Percentiles rank a stretch among this genome's conserved stretches.
phyloP scores from a whole-genome alignment of 2,329 filamentous ascomycete genomes.

The Botrytis aclada region DNA sequence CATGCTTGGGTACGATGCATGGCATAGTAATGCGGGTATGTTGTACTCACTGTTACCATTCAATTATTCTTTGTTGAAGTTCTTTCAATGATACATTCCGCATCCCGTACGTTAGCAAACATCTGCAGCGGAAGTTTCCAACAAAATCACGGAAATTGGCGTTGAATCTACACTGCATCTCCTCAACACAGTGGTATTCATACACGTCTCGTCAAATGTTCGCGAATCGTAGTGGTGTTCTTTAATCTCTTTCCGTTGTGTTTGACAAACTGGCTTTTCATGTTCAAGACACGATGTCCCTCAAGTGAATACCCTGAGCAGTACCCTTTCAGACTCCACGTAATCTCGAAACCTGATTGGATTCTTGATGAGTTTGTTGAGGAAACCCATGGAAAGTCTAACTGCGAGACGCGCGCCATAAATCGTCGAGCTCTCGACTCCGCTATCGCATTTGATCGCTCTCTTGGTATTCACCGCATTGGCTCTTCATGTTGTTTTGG shows the following conservation, averaged over 20 bases:
- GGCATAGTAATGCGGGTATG: neutral
- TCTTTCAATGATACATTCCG: neutral
- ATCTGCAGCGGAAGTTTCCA: neutral
- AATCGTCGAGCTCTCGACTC: neutral
- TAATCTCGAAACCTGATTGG: neutral
- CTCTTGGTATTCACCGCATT: slow-evolving; percentile 38
- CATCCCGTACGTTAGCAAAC: neutral
- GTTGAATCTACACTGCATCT: neutral
- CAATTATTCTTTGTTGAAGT: neutral
- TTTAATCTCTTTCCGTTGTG: neutral
- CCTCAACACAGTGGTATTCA: neutral
- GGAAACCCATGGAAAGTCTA: neutral
- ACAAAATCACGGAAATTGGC: neutral
- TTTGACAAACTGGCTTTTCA: neutral
- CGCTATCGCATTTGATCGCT: slow-evolving; percentile 15
- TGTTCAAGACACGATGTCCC: neutral
- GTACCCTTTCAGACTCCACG: neutral
- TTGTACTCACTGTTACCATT: neutral
- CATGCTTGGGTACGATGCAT: neutral
- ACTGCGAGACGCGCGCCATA: neutral
- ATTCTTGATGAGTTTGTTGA: neutral
- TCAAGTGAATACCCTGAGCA: too few relatives aligned
- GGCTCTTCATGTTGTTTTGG: slow-evolving; percentile 36
- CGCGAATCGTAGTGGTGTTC: neutral
- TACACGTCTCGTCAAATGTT: neutral